These are phyloP conservation scores for Rauvolfia tetraphylla DNA, from an alignment of 257 asterid genomes.

Conservation along the genomic window DNA sequence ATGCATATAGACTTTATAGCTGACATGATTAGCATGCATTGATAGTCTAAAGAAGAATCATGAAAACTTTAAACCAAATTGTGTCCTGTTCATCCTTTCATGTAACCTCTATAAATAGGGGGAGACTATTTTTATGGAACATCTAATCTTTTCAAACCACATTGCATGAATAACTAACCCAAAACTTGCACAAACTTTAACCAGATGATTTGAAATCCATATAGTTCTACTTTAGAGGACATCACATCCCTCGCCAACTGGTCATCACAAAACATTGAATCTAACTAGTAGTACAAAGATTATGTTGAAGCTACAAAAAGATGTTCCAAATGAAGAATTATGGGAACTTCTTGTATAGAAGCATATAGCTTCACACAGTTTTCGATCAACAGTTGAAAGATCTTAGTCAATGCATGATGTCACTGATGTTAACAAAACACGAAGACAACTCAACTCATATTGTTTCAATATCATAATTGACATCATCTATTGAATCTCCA, in stretches of 20 bases:
- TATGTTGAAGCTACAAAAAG: not conserved
- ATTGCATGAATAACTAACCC: not conserved
- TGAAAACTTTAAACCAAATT: not conserved
- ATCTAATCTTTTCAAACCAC: not conserved
- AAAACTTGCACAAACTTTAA: no score
- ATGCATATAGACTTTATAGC: not conserved
- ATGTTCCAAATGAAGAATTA: not conserved
- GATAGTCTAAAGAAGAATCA: not conserved
- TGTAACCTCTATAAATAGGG: not conserved
- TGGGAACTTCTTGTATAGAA: not conserved
- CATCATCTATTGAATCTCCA: not conserved
- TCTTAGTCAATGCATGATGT: not conserved
- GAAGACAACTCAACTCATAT: not conserved
- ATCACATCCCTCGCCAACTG: not conserved
- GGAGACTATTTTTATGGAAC: not conserved
- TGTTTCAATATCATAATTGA: not conserved
- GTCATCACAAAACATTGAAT: no score
- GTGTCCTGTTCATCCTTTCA: not conserved
- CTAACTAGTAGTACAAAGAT: not conserved
- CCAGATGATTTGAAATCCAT: not conserved
- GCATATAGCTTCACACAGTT: no score
- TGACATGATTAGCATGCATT: not conserved
- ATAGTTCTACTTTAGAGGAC: not conserved
- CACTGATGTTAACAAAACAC: not conserved
- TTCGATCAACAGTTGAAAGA: no score